Base-by-base conservation (phyloP, 192 early-diverging fungal species). In the Gaertneriomyces sp. region DNA sequence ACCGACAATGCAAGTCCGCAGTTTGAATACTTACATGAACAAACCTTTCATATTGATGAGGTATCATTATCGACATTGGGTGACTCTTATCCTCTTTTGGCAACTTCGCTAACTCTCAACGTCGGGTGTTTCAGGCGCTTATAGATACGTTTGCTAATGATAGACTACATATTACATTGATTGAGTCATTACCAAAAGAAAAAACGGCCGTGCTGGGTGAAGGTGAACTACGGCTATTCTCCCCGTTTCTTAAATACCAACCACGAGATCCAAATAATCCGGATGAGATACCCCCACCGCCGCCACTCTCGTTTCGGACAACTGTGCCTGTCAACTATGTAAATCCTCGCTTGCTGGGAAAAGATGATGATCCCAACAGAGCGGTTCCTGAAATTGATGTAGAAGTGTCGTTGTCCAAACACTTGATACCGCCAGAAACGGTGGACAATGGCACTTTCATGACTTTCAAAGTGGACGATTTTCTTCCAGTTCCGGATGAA, bases 111-210 rank as follows among this genome's bases (percentile, higher is more conserved):
- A 6, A 5, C 5, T 51, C 49, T 20, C 25, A 33, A 49, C 47
- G 14, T n/a, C 47, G 12, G 14, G 47, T 8, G 49, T 11, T 8
- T 5, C 59, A 85, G 83, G 74, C 61, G 40, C 60, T 84, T 12
- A 70, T 86, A 20, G 84, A 86, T 42, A 82, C 70, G 11, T 71
- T 86, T 54, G 75, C 75, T 42, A 86, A 83, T 73, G 81, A 81
- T 57, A 73, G 65, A 10, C 52, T 86, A 14, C 55, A 60, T 20
- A 63, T 86, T 8, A 80, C 78, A 6, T 59, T 86, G 25, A 74
- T 84, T 33, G 84, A 86, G 55, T 80, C 81, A 0, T 73, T 86
- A 9, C 84, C 84, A 12, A 86, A 86, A 70, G 84, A 86, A 55
- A 86, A 86, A 53, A 86, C 81, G 6, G 71, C 77, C 44, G 46